phyloP scores from a whole-genome alignment of 208 protist genomes.

The Acanthamoeba rhysodes region DNA sequence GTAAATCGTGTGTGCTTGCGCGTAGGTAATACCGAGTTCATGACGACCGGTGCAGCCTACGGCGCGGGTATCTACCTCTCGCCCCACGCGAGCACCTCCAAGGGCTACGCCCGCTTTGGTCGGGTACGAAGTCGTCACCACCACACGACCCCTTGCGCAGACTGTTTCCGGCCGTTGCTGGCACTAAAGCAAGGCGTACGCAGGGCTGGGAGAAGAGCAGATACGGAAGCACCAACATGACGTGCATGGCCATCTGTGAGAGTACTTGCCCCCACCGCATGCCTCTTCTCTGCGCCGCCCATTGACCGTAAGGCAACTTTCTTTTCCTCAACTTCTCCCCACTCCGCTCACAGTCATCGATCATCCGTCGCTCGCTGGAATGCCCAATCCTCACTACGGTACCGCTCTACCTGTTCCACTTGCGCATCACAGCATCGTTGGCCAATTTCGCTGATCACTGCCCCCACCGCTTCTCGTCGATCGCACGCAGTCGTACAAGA shows the following conservation, averaged over 20 bases:
- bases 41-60: slow-evolving; percentile 86
- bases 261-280: neutral
- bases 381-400: slow-evolving; percentile 72
- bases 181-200: no score
- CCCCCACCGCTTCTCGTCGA: neutral
- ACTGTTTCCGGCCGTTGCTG: neutral
- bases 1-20: neutral
- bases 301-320: neutral
- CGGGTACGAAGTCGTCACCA: neutral
- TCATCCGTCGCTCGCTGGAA: slow-evolving; percentile 11
- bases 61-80: slow-evolving; percentile 86
- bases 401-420: neutral
- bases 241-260: slow-evolving; percentile 70
- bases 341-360: slow-evolving; percentile 39
- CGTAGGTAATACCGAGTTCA: slow-evolving; percentile 70
- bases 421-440: neutral
- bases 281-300: neutral
- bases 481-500: slow-evolving; percentile 14
- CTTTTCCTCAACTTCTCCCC: neutral
- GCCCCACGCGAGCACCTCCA: slow-evolving; percentile 69
- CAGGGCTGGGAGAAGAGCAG: slow-evolving; percentile 70
- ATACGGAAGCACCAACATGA: slow-evolving; percentile 51
- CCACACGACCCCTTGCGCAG: neutral
- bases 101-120: slow-evolving; percentile 50
- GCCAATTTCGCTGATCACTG: neutral